A percentile compares a stretch with the other conserved stretches of the same genome.
Conservation (phyloP, 1,139 yeast species). For the Sugiyamaella paludigena region DNA sequence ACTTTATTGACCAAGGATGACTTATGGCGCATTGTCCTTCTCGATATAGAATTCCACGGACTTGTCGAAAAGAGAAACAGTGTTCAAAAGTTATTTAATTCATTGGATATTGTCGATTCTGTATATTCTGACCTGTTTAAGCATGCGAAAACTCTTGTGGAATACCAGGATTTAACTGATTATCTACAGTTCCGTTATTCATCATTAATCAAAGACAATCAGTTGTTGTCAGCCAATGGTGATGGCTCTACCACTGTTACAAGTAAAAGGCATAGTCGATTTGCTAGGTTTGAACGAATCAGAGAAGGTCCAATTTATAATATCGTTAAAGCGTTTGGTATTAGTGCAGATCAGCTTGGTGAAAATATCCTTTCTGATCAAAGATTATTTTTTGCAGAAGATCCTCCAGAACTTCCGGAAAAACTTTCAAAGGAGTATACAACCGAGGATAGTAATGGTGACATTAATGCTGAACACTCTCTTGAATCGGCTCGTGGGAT, state of each 20-base stretch:
- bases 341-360: conserved; percentile 75
- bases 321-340: conserved; percentile 72
- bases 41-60: conserved; percentile 88
- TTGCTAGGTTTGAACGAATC: conserved; percentile 71
- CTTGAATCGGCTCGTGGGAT: conserved; percentile 71
- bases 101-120: conserved; percentile 57
- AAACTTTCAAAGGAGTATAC: conserved; percentile 55
- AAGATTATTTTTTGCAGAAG: conserved; percentile 69
- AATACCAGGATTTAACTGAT: conserved; percentile 84
- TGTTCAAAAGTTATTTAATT: conserved; percentile 55
- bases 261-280: conserved; percentile 65
- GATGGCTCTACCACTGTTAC: conserved; percentile 22
- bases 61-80: conserved; percentile 70
- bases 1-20: conserved; percentile 52
- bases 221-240: conserved; percentile 24
- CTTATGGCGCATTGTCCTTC: conserved; percentile 83
- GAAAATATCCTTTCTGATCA: conserved; percentile 75
- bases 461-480: conserved; percentile 56
- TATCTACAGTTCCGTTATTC: conserved; percentile 80
- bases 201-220: conserved; percentile 55
- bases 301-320: conserved; percentile 64
- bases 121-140: conserved; percentile 55
- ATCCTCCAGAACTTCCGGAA: conserved; percentile 61
- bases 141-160: conserved; percentile 66
- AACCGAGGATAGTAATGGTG: conserved; percentile 17